Conservation (phyloP, 768 basidiomycete species). For the Amanita thiersii region DNA sequence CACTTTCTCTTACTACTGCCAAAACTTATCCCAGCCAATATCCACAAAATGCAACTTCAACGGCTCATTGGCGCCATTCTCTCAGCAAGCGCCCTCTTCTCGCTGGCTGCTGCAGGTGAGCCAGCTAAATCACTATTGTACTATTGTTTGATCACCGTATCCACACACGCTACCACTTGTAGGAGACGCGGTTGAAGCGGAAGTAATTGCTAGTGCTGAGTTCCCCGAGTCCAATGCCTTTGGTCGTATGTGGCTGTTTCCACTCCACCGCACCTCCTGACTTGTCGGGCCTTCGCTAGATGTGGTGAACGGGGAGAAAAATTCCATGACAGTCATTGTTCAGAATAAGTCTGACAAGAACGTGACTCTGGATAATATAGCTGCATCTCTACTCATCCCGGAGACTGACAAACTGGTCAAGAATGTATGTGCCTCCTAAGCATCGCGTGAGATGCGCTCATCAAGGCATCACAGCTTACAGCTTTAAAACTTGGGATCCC, state of each 20-base stretch:
- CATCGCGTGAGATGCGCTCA: neutral
- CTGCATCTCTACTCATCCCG: conserved; percentile 62
- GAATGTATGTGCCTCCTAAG: conserved; percentile 41
- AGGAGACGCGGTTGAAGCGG: conserved; percentile 37
- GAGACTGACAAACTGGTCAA: conserved; percentile 58
- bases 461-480: conserved; percentile 39
- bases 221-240: conserved; percentile 73
- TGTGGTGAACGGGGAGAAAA: conserved; percentile 78
- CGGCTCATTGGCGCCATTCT: conserved; percentile 4
- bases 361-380: conserved; percentile 55
- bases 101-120: conserved; percentile 15
- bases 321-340: conserved; percentile 52
- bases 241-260: conserved; percentile 47
- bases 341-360: conserved; percentile 75
- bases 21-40: neutral
- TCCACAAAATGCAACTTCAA: conserved; percentile 3
- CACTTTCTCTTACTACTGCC: neutral
- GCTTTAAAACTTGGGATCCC: conserved; percentile 42
- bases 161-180: conserved; percentile 8
- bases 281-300: conserved; percentile 33
- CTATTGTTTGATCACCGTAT: neutral
- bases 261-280: conserved; percentile 7
- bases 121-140: conserved; percentile 13
- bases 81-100: conserved; percentile 11
- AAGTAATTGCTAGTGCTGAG: conserved; percentile 42